Evolutionary conservation across 2,329 filamentous ascomycete species (phyloP), one percentile per base, ranked within the genome.

Genomic region (Periconia digitata): DNA sequence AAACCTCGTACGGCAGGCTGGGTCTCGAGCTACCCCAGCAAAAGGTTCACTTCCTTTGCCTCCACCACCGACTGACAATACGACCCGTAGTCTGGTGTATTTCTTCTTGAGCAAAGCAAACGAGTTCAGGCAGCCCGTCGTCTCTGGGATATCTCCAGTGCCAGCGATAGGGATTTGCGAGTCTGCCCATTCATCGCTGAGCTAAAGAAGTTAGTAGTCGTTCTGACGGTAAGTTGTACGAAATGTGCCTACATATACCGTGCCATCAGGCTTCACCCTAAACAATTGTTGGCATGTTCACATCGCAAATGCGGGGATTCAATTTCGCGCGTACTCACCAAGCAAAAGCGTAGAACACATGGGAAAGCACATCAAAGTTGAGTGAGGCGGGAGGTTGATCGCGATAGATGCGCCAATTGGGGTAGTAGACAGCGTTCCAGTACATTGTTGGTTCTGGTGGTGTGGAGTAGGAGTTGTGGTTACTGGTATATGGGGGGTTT

Each of bases 261-360:
- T 83, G 42, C 89, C 89, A 66, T 91, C 86, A 43, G 79, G 72
- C 54, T 83, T 83, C 37, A 92, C 82, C 72, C 81, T 87, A 17
- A 6, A 27, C 13, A 38, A 3, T 22, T 38, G 52, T 70, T 43
- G 67, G 61, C 50, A 46, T 17, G 24, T 35, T 58, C 27, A 44
- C 29, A 32, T 13, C 27, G 36, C 49, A 44, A 43, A 35, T 43
- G 36, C 44, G 46, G 50, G 23, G 46, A 46, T 36, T 6, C 22
- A 13, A 46, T 60, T 4, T 32, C 10, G 27, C n/a, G 4, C n/a
- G n/a, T 3, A 6, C 67, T 56, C 70, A 81, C 79, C 76, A 80
- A 49, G 88, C 88, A 79, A 89, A 92, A 12, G 89, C 87, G 66
- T 92, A 92, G 71, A 91, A 92, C 21, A 92, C 84, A 64, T 90